Evolutionary conservation across 768 basidiomycete genomes (phyloP).

Genomic region (Lentinula aciculospora): DNA sequence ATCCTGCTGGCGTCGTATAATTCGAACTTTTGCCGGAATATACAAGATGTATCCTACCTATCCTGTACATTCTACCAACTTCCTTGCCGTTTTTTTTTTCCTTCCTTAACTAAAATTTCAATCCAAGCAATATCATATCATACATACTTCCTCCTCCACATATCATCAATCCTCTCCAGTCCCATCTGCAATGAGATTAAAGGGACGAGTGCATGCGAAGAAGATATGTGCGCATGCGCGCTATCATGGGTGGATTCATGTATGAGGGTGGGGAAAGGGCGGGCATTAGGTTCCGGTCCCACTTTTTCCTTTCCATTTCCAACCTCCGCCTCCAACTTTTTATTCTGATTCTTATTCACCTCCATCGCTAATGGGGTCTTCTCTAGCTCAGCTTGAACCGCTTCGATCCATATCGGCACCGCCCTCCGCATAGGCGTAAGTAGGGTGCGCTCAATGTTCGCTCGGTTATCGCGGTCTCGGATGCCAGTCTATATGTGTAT

Average conservation of each 20-base stretch:
- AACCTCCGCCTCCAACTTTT: background rate
- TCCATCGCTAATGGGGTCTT: background rate
- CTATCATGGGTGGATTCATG: too few species aligned
- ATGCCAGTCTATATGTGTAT: slow-evolving; percentile 49
- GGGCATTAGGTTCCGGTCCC: background rate
- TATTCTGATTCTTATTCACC: background rate
- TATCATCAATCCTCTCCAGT: slow-evolving; percentile 43
- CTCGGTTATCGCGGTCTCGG: slow-evolving; percentile 36
- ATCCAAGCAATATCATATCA: too few species aligned
- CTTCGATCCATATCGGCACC: slow-evolving; percentile 14
- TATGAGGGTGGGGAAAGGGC: slow-evolving; percentile 12
- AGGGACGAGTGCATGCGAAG: slow-evolving; percentile 25
- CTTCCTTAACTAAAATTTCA: too few species aligned
- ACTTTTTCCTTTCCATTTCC: background rate
- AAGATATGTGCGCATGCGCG: too few species aligned
- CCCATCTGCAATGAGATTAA: slow-evolving; percentile 43
- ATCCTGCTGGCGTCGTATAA: background rate
- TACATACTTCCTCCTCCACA: slow-evolving; percentile 21
- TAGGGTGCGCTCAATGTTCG: slow-evolving; percentile 37
- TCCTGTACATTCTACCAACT: too few species aligned
- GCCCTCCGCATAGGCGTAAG: slow-evolving; percentile 37
- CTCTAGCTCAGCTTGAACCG: background rate
- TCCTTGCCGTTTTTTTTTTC: too few species aligned
- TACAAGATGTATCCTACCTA: too few species aligned
- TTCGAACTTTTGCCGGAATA: too few species aligned